phyloP scores from a whole-genome alignment of 495 filamentous ascomycete genomes.

The Barbatosphaeria neglecta region DNA sequence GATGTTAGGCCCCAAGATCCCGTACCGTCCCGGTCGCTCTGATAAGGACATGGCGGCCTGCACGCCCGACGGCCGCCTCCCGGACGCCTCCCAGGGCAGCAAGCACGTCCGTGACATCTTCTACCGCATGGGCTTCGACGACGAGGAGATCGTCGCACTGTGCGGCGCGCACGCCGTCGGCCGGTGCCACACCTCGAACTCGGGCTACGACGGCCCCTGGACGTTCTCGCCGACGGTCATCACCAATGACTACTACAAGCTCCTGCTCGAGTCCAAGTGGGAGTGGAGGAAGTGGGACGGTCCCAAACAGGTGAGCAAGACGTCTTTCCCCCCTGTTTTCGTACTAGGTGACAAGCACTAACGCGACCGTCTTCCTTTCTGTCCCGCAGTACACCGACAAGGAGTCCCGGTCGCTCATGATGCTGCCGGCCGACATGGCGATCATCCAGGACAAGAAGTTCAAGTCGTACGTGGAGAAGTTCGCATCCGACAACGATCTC shows the following conservation, averaged over 20 bases:
- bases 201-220: constrained; percentile 88
- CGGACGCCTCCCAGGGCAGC: constrained; percentile 70
- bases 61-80: constrained; percentile 92
- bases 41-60: constrained; percentile 78
- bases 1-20: constrained; percentile 79
- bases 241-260: constrained; percentile 87
- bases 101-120: constrained; percentile 87
- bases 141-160: constrained; percentile 91
- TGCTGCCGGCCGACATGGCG: constrained; percentile 88
- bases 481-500: constrained; percentile 78
- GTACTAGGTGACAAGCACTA: neutral
- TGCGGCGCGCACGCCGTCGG: constrained; percentile 85
- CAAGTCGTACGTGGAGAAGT: constrained; percentile 72
- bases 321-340: neutral
- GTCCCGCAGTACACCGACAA: constrained; percentile 70
- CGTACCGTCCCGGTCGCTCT: constrained; percentile 78
- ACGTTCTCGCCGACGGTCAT: constrained; percentile 89
- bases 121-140: constrained; percentile 95
- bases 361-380: neutral
- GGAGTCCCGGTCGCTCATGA: constrained; percentile 81
- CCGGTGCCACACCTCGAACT: constrained; percentile 81
- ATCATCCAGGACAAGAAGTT: constrained; percentile 83
- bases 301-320: constrained; percentile 41
- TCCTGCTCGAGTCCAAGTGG: constrained; percentile 90
- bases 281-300: constrained; percentile 87